Evolutionary conservation across 495 filamentous ascomycete species (phyloP).

Genomic region (Immersiella caudata): DNA sequence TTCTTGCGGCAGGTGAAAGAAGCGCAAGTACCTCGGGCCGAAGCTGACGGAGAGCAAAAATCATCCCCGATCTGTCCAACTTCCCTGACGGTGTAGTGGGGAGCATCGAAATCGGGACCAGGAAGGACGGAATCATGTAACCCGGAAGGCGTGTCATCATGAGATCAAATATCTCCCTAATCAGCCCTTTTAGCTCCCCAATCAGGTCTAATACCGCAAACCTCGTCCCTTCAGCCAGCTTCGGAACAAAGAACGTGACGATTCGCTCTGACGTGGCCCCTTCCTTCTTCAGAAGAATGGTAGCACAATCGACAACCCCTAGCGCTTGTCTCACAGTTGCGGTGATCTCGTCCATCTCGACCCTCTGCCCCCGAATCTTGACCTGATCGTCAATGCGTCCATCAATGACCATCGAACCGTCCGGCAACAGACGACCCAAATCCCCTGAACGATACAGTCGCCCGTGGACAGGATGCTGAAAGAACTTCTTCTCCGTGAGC

Average conservation of each 20-base stretch:
- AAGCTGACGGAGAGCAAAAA: conserved; percentile 24
- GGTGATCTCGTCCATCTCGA: conserved; percentile 79
- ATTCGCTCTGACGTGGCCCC: conserved; percentile 45
- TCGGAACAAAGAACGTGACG: conserved; percentile 61
- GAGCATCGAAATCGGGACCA: conserved; percentile 66
- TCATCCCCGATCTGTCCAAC: conserved; percentile 48
- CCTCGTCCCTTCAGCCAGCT: background rate
- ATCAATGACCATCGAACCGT: conserved; percentile 71
- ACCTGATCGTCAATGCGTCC: conserved; percentile 79
- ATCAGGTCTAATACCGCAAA: conserved; percentile 36
- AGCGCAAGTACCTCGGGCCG: conserved; percentile 23
- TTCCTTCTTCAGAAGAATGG: conserved; percentile 47
- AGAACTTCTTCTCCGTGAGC: conserved; percentile 60
- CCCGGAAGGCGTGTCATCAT: conserved; percentile 53
- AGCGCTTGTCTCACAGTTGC: conserved; percentile 49
- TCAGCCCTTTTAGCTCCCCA: conserved; percentile 18
- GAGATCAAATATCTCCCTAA: conserved; percentile 44
- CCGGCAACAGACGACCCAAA: conserved; percentile 68
- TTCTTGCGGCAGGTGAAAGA: conserved; percentile 27
- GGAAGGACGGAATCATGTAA: conserved; percentile 70
- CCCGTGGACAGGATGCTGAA: conserved; percentile 66
- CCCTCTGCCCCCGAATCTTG: conserved; percentile 77
- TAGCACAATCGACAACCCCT: conserved; percentile 55
- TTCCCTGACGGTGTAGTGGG: conserved; percentile 68
- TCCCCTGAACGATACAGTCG: conserved; percentile 73